These are phyloP conservation scores for Arachis stenosperma DNA, from an alignment of 306 rosid species.

Conservation along the genomic window DNA sequence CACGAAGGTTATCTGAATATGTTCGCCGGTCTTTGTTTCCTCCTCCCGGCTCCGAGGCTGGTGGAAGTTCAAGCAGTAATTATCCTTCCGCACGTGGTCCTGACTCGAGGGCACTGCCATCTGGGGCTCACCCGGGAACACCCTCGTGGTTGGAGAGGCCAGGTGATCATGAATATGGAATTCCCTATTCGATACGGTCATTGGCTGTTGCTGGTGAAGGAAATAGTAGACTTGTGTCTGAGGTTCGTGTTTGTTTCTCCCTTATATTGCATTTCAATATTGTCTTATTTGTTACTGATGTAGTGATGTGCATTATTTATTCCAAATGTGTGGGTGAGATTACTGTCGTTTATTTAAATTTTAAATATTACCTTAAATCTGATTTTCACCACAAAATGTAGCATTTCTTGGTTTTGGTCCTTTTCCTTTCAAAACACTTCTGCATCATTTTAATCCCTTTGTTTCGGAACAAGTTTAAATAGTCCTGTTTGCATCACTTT, in stretches of 20 bases:
- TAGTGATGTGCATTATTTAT: too few relatives aligned
- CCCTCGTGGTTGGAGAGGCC: slow-evolving; percentile 79
- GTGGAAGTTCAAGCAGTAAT: slow-evolving; percentile 60
- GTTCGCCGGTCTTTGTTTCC: slow-evolving; percentile 77
- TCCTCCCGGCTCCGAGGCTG: slow-evolving; percentile 60
- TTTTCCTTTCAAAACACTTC: too few relatives aligned
- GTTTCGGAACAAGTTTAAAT: too few relatives aligned
- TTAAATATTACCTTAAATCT: background rate
- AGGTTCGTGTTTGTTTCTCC: slow-evolving; percentile 61
- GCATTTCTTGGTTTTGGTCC: too few relatives aligned
- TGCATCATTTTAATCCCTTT: too few relatives aligned
- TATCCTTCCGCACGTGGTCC: slow-evolving; percentile 62
- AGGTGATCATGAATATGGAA: slow-evolving; percentile 65
- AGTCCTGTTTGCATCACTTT: background rate
- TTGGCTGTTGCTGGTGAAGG: slow-evolving; percentile 77
- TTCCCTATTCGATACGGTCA: slow-evolving; percentile 75
- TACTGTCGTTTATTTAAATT: background rate
- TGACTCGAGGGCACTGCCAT: slow-evolving; percentile 56
- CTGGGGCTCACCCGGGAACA: slow-evolving; percentile 67
- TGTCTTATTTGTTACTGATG: slow-evolving; percentile 9
- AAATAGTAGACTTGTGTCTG: slow-evolving; percentile 83
- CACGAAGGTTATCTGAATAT: slow-evolving; percentile 77
- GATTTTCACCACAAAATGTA: too few relatives aligned
- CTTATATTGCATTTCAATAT: slow-evolving; percentile 33
- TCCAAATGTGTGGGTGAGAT: too few relatives aligned